phyloP scores from a whole-genome alignment of 306 rosid species.

The Carpinus viminea region DNA sequence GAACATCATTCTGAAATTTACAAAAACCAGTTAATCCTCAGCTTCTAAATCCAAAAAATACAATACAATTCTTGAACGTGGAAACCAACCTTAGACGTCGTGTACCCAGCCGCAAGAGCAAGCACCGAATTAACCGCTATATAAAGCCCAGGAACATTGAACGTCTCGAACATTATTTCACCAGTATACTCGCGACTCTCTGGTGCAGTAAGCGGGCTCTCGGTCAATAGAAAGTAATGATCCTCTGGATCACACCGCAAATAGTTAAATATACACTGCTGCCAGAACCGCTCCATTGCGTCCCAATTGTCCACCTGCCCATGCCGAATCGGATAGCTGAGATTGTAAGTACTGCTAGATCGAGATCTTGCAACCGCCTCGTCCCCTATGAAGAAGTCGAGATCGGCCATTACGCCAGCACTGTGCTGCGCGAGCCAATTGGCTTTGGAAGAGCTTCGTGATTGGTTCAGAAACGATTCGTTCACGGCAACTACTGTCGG shows the following conservation, averaged over 20 bases:
- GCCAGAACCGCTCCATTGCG: slow-evolving; percentile 98
- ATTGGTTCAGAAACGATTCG: slow-evolving; percentile 80
- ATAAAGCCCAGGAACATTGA: slow-evolving; percentile 96
- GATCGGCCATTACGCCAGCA: slow-evolving; percentile 99
- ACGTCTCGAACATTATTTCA: slow-evolving; percentile 98
- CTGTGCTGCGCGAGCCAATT: slow-evolving; percentile 88
- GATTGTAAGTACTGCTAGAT: slow-evolving; percentile 80
- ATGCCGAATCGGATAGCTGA: slow-evolving; percentile 74
- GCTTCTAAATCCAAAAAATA: slow-evolving; percentile 19
- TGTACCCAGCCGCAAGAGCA: slow-evolving; percentile 99
- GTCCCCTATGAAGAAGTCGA: slow-evolving; percentile 96
- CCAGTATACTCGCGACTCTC: slow-evolving; percentile 98
- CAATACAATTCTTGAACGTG: neutral
- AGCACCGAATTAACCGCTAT: slow-evolving; percentile 97
- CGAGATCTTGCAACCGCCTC: slow-evolving; percentile 81
- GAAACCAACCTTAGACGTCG: slow-evolving; percentile 85
- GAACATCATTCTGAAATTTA: slow-evolving; percentile 10
- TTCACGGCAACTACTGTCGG: slow-evolving; percentile 91
- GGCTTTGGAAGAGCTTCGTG: slow-evolving; percentile 70
- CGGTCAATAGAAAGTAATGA: slow-evolving; percentile 90
- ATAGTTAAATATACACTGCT: slow-evolving; percentile 91
- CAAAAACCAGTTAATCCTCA: slow-evolving; percentile 14
- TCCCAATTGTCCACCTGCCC: slow-evolving; percentile 99
- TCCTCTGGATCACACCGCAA: slow-evolving; percentile 99
- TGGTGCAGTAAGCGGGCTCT: slow-evolving; percentile 94